Evolutionary conservation across 2,329 filamentous ascomycete species (phyloP).

Genomic region (Fusarium sp.): DNA sequence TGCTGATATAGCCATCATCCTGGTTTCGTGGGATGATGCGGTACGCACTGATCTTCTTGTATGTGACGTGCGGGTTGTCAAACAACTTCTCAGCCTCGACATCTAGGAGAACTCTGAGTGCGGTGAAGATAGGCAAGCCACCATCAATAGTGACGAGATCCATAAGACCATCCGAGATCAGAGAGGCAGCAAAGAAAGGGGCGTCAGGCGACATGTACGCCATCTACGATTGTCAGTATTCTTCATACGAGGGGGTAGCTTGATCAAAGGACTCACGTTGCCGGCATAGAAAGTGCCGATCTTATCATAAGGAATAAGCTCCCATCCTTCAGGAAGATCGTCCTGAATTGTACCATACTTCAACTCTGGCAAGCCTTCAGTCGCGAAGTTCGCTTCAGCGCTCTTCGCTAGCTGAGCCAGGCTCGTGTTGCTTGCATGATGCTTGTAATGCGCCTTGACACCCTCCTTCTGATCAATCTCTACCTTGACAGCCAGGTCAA

Average conservation of each 20-base stretch:
- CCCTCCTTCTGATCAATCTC: slow-evolving; percentile 82
- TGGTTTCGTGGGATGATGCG: slow-evolving; percentile 83
- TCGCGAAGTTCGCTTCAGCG: slow-evolving; percentile 45
- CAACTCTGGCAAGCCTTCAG: slow-evolving; percentile 76
- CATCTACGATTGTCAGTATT: slow-evolving; percentile 70
- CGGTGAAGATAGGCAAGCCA: slow-evolving; percentile 76
- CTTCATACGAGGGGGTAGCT: not conserved
- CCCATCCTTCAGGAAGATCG: slow-evolving; percentile 83
- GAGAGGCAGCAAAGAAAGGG: slow-evolving; percentile 88
- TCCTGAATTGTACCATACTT: slow-evolving; percentile 86
- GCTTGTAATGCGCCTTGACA: slow-evolving; percentile 81
- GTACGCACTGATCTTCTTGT: slow-evolving; percentile 90
- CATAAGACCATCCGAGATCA: slow-evolving; percentile 87
- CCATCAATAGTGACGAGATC: slow-evolving; percentile 88
- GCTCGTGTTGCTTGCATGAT: slow-evolving; percentile 58
- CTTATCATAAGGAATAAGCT: slow-evolving; percentile 79
- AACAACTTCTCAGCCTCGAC: slow-evolving; percentile 84
- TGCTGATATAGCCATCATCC: slow-evolving; percentile 87
- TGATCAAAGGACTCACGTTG: slow-evolving; percentile 71
- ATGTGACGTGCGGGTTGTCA: slow-evolving; percentile 81
- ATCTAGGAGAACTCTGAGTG: slow-evolving; percentile 78
- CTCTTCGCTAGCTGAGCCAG: slow-evolving; percentile 45
- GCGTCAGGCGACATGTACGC: slow-evolving; percentile 89
- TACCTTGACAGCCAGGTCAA: slow-evolving; percentile 88
- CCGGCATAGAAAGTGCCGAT: slow-evolving; percentile 95